Base-by-base conservation (phyloP, 2,329 filamentous ascomycete genomes). In the Mariannaea sp. region DNA sequence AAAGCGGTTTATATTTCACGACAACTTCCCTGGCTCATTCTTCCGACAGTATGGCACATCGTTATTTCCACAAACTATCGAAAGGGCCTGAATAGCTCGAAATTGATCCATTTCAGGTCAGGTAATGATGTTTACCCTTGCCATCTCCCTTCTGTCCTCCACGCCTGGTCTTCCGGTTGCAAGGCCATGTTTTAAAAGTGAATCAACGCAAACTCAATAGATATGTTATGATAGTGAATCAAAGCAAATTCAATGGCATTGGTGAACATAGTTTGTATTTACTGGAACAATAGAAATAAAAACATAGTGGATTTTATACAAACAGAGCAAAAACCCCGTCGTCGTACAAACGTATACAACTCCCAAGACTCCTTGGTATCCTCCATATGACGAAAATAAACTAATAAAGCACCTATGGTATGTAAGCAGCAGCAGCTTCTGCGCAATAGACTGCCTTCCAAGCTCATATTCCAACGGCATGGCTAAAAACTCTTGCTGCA, bases 401-500 rank as follows among this genome's bases (percentile, higher is more conserved):
- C 16, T 20, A 26, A 10, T 20, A 48, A 38, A 19, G 40, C 9
- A 2, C 41, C n/a, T n/a, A n/a, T n/a, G n/a, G n/a, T n/a, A n/a
- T n/a, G n/a, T n/a, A n/a, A n/a, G n/a, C n/a, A n/a, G n/a, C n/a
- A n/a, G n/a, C n/a, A n/a, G n/a, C n/a, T n/a, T 30, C 24, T 39
- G n/a, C 5, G 44, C 22, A 5, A 7, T 16, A 8, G 17, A 10
- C 8, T 39, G 13, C 14, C 32, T 29, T 13, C 19, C 27, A 16
- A 13, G 13, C 6, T 65, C 56, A 81, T 24, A 79, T 71, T 6
- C 86, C 84, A 29, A 90, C 87, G 16, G 87, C 88, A 70, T 91
- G 88, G 58, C 88, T 89, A 69, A 97, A 92, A 1, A 97, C 88
- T 73, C 90, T 93, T 24, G 86, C 85, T 1, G 93, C 93, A 68